A percentile compares a stretch with the other conserved stretches of the same genome.
phyloP scores from a whole-genome alignment of 306 rosid genomes.

The Sicyos baderoa region DNA sequence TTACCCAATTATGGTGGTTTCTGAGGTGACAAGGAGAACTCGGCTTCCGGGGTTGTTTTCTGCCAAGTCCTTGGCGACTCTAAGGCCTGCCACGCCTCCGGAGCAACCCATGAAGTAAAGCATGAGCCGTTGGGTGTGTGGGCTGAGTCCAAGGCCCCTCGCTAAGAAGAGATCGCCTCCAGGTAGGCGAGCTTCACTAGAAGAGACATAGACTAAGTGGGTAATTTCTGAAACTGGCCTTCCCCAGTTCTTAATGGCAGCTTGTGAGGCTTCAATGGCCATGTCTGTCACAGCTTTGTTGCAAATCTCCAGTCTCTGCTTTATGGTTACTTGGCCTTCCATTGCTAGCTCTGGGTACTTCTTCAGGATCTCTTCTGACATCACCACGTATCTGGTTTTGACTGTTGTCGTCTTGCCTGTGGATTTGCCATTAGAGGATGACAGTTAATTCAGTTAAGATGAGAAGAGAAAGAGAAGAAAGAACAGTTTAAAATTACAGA shows the following conservation, averaged over 20 bases:
- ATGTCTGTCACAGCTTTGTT: conserved; percentile 78
- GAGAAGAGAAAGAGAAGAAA: background rate
- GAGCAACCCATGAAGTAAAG: conserved; percentile 81
- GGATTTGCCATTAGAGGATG: conserved; percentile 13
- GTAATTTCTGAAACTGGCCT: conserved; percentile 65
- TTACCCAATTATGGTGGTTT: conserved; percentile 79
- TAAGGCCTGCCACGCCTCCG: conserved; percentile 84
- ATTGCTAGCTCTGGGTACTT: conserved; percentile 57
- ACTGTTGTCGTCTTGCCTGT: conserved; percentile 89
- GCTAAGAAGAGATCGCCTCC: conserved; percentile 88
- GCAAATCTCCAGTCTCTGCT: conserved; percentile 75
- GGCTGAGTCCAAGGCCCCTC: conserved; percentile 57
- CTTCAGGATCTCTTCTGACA: conserved; percentile 74
- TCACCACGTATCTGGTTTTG: conserved; percentile 85
- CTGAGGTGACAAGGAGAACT: conserved; percentile 69
- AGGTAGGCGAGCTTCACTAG: conserved; percentile 80
- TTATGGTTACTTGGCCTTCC: conserved; percentile 65
- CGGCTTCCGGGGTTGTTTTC: conserved; percentile 89
- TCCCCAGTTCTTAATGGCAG: conserved; percentile 72
- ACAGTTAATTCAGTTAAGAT: background rate
- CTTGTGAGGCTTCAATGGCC: conserved; percentile 83
- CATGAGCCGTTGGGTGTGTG: conserved; percentile 49
- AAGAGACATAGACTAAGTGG: conserved; percentile 79
- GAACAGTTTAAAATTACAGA: conserved; percentile 37
- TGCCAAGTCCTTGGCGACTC: conserved; percentile 78